Evolutionary conservation across 2,329 filamentous ascomycete genomes (phyloP).

Genomic region (Epichloe sibirici): DNA sequence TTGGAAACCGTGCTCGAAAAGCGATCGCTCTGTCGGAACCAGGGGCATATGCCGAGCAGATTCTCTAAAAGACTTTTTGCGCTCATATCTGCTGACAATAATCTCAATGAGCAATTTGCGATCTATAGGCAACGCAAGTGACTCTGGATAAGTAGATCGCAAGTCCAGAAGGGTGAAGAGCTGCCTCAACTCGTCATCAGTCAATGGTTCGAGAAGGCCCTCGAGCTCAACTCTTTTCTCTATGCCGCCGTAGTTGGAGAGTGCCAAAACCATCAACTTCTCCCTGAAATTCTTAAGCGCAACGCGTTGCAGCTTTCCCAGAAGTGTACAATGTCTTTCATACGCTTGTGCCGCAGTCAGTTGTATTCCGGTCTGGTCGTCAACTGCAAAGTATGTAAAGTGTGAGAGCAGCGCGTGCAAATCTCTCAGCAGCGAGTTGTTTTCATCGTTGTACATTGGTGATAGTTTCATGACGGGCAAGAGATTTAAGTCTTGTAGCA

Average conservation of each 20-base stretch:
- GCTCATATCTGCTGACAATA: conserved; percentile 63
- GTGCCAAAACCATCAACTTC: conserved; percentile 78
- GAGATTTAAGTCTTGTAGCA: conserved; percentile 77
- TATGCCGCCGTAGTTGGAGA: conserved; percentile 87
- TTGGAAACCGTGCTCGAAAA: conserved; percentile 70
- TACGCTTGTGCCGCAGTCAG: conserved; percentile 61
- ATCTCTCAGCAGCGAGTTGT: conserved; percentile 68
- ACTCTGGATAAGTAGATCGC: conserved; percentile 68
- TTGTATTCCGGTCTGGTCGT: conserved; percentile 78
- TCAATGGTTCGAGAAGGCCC: conserved; percentile 58
- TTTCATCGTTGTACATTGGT: conserved; percentile 61
- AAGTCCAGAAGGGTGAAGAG: conserved; percentile 64
- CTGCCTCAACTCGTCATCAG: conserved; percentile 59
- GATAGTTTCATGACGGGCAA: conserved; percentile 68
- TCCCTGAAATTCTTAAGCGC: conserved; percentile 75
- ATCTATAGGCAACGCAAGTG: conserved; percentile 49
- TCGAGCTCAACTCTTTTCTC: conserved; percentile 69
- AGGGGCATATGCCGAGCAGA: conserved; percentile 56
- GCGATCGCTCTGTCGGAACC: conserved; percentile 68
- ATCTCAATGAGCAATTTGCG: conserved; percentile 58
- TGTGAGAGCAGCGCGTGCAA: conserved; percentile 70
- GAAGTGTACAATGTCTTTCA: conserved; percentile 61
- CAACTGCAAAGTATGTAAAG: conserved; percentile 78
- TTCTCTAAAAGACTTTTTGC: conserved; percentile 73
- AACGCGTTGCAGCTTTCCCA: conserved; percentile 70